Conservation (phyloP, 768 basidiomycete species). For the Pleurotus sapidus region DNA sequence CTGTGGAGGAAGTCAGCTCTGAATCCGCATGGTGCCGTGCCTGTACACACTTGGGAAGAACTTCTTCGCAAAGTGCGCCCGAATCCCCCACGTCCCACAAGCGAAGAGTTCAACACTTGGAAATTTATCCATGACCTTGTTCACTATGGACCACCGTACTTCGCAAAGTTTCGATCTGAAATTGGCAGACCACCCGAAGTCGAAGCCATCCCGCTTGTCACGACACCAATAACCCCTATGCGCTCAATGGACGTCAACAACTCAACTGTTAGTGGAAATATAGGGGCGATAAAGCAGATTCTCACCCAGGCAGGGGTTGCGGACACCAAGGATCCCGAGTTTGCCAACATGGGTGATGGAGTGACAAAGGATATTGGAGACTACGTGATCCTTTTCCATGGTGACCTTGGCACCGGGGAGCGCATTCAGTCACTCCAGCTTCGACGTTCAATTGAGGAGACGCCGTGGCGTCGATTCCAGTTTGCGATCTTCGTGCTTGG, state of each 20-base stretch:
- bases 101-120: slow-evolving; percentile 15
- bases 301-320: not conserved
- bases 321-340: not conserved
- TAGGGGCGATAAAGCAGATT: slow-evolving; percentile 7
- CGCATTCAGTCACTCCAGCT: not conserved
- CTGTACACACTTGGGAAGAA: not conserved
- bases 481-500: slow-evolving; percentile 19
- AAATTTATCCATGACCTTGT: slow-evolving; percentile 12
- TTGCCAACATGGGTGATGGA: too few species aligned
- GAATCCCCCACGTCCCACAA: too few species aligned
- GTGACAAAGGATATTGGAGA: not conserved
- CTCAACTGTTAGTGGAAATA: slow-evolving; percentile 7
- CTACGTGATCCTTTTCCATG: slow-evolving; percentile 12
- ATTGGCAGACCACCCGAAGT: slow-evolving; percentile 10
- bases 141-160: slow-evolving; percentile 14
- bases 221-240: slow-evolving; percentile 4
- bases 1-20: slow-evolving; percentile 8
- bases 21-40: not conserved
- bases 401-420: slow-evolving; percentile 16
- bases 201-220: slow-evolving; percentile 12
- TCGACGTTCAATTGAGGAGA: not conserved
- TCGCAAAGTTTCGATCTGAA: slow-evolving; percentile 6
- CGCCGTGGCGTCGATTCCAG: slow-evolving; percentile 14
- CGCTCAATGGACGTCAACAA: slow-evolving; percentile 10
- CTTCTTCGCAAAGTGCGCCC: too few species aligned